A percentile compares a stretch with the other conserved stretches of the same genome.
phyloP scores from a whole-genome alignment of 2,329 filamentous ascomycete species.

The Trichophyton rubrum region DNA sequence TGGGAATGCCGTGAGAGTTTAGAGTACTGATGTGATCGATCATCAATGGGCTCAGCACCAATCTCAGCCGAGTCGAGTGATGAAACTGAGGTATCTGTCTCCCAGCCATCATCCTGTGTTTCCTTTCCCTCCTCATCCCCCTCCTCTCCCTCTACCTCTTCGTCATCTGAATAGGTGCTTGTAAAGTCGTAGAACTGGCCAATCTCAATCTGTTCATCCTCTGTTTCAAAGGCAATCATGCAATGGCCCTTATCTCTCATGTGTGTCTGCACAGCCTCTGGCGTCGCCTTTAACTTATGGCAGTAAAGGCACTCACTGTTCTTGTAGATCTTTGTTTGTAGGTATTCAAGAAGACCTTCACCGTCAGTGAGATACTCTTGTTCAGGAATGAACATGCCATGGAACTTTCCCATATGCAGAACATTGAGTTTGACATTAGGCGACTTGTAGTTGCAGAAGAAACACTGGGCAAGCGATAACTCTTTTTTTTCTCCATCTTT shows the following conservation, averaged over 20 bases:
- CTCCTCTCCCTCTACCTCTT: conserved; percentile 39
- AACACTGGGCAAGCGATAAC: conserved; percentile 43
- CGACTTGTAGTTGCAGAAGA: conserved; percentile 87
- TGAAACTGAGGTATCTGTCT: conserved; percentile 84
- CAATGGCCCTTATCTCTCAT: conserved; percentile 97
- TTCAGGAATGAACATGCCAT: conserved; percentile 94
- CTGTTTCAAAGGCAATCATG: conserved; percentile 82
- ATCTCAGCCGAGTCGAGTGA: conserved; percentile 78
- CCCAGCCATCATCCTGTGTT: conserved; percentile 69
- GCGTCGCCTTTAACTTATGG: conserved; percentile 65
- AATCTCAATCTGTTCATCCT: conserved; percentile 84
- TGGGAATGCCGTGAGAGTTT: conserved; percentile 61
- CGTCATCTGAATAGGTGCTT: conserved; percentile 81
- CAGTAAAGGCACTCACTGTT: conserved; percentile 80
- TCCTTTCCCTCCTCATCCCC: conserved; percentile 39
- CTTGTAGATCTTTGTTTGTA: conserved; percentile 68
- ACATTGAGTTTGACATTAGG: conserved; percentile 63
- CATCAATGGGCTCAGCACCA: conserved; percentile 54
- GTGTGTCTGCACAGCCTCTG: conserved; percentile 78
- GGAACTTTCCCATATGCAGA: conserved; percentile 79
- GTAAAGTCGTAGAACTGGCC: conserved; percentile 97
- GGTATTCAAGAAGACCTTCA: conserved; percentile 64
- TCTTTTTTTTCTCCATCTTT: conserved; percentile 32
- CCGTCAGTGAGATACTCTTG: conserved; percentile 69
- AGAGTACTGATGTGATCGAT: conserved; percentile 57